Percentiles rank a stretch among this genome's conserved stretches.
Conservation (phyloP, 1,139 yeast species). For the Geotrichum carabidarum region DNA sequence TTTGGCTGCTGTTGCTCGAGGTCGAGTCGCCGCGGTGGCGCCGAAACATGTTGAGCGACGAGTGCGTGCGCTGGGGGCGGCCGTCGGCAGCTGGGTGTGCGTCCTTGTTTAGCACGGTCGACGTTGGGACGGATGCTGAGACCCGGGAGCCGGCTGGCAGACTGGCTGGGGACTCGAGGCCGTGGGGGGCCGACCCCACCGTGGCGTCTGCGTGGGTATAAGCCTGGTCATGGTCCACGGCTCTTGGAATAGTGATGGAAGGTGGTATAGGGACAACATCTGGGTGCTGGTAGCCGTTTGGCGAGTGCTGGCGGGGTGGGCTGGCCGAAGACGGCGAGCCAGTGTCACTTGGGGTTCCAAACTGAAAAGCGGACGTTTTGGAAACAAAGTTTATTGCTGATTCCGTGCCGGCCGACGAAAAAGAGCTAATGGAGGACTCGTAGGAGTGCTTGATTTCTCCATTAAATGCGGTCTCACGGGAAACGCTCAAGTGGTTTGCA, state of each 20-base stretch:
- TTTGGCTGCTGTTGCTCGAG: slow-evolving; percentile 4
- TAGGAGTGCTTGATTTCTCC: neutral
- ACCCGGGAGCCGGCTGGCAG: neutral
- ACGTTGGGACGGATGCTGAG: neutral
- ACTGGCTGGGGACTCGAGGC: neutral
- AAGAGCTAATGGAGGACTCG: slow-evolving; percentile 10
- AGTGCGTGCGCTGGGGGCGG: slow-evolving; percentile 27
- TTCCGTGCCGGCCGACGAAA: slow-evolving; percentile 9
- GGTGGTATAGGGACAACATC: slow-evolving; percentile 1
- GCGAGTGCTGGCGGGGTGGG: neutral
- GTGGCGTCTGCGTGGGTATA: neutral
- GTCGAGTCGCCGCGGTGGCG: slow-evolving; percentile 28
- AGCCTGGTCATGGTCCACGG: slow-evolving; percentile 14
- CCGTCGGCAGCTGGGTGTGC: neutral
- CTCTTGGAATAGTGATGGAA: slow-evolving; percentile 13
- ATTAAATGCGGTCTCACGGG: neutral
- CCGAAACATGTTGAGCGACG: slow-evolving; percentile 29
- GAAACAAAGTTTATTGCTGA: slow-evolving; percentile 10
- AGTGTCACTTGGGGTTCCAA: slow-evolving; percentile 10
- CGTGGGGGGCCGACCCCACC: neutral
- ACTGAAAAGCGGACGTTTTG: slow-evolving; percentile 3
- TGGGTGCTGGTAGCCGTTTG: slow-evolving; percentile 1
- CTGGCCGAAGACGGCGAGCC: slow-evolving; percentile 1
- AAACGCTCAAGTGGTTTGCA: neutral
- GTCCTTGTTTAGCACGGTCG: neutral